These are phyloP conservation scores for Alternaria novae-zelandiae DNA, from an alignment of 2,329 filamentous ascomycete genomes.

Conservation along the genomic window DNA sequence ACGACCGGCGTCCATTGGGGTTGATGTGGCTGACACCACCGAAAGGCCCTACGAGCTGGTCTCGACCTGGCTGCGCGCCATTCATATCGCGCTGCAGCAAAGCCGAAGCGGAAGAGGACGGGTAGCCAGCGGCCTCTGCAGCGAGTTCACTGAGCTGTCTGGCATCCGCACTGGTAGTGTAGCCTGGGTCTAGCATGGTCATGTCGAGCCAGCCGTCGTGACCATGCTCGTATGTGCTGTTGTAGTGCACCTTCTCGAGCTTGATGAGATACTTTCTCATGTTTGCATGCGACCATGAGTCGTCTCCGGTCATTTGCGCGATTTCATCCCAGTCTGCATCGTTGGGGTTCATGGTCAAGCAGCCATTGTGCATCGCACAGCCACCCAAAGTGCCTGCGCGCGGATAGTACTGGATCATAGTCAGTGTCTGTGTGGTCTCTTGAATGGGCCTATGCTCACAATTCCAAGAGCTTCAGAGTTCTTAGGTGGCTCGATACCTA, in stretches of 20 bases:
- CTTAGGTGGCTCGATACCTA: constrained; percentile 59
- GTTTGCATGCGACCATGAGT: constrained; percentile 62
- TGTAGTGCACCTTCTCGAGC: constrained; percentile 33
- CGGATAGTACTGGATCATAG: constrained; percentile 57
- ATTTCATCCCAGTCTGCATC: constrained; percentile 66
- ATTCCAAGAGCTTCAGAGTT: constrained; percentile 30
- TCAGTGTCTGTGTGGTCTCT: neutral
- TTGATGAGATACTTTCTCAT: constrained; percentile 63
- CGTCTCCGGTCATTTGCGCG: constrained; percentile 63
- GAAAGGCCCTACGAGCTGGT: neutral
- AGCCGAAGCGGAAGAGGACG: neutral
- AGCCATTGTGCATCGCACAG: constrained; percentile 66
- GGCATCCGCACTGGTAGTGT: constrained; percentile 21
- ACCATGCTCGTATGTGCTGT: constrained; percentile 30
- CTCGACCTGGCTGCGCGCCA: neutral
- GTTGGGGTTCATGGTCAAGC: constrained; percentile 60
- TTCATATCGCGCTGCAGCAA: neutral
- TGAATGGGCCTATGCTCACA: neutral
- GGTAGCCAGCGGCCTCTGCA: neutral
- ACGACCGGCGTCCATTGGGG: neutral
- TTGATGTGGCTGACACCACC: neutral
- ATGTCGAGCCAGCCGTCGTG: constrained; percentile 34
- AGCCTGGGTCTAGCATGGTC: constrained; percentile 33
- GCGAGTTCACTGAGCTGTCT: constrained; percentile 19
- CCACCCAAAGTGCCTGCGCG: constrained; percentile 63